Evolutionary conservation across 164 flowering plant species (phyloP).

Genomic region (Houttuynia cordata): DNA sequence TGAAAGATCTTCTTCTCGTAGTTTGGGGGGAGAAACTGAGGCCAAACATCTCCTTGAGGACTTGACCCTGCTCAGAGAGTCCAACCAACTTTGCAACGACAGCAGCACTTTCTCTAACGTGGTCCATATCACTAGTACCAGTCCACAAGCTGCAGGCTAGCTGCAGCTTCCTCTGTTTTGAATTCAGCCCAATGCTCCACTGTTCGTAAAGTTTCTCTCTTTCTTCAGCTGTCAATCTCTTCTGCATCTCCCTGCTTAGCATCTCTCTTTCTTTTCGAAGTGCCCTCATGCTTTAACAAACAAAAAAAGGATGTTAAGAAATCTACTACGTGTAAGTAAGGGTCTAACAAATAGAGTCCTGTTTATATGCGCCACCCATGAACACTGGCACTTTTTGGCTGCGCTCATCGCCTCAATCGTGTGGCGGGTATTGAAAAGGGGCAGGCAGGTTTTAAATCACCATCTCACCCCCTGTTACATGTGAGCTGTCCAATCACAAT

Average conservation of each 20-base stretch:
- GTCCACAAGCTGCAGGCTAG: conserved; percentile 56
- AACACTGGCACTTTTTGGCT: too few relatives aligned
- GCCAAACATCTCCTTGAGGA: conserved; percentile 82
- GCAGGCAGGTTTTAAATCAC: too few relatives aligned
- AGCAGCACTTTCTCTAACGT: conserved; percentile 55
- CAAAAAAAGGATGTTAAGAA: neutral
- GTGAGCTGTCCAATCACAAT: too few relatives aligned
- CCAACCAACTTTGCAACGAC: conserved; percentile 62
- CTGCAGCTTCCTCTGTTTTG: conserved; percentile 64
- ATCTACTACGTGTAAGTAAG: too few relatives aligned
- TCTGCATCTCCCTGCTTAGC: conserved; percentile 62
- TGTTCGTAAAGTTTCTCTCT: conserved; percentile 50
- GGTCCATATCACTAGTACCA: conserved; percentile 44
- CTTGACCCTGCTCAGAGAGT: conserved; percentile 46
- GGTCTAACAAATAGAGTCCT: too few relatives aligned
- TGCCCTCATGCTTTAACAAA: conserved; percentile 37
- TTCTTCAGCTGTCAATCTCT: conserved; percentile 50
- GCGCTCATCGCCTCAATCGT: too few relatives aligned
- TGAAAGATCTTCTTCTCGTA: conserved; percentile 33
- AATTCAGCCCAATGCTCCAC: conserved; percentile 62
- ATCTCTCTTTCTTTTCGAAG: conserved; percentile 62
- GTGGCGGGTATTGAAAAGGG: too few relatives aligned
- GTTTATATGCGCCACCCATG: too few relatives aligned
- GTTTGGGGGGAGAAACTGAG: conserved; percentile 62
- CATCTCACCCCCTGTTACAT: too few relatives aligned